Conservation (phyloP, 2,329 filamentous ascomycete species). For the Arthrobotrys sphaeroides region DNA sequence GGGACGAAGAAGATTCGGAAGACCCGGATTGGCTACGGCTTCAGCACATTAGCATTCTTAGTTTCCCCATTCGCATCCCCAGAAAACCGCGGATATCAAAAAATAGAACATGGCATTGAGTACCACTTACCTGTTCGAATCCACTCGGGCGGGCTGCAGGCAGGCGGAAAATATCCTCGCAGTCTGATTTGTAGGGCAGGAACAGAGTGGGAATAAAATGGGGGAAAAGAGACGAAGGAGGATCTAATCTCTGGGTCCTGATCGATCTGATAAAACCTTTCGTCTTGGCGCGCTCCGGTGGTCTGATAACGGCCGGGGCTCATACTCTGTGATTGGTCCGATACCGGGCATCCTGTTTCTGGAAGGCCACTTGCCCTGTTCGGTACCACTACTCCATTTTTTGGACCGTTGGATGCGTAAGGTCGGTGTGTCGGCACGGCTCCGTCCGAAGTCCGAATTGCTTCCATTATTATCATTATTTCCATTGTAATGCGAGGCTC, state of each 20-base stretch:
- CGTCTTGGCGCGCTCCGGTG: slow-evolving; percentile 18
- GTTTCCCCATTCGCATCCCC: slow-evolving; percentile 1
- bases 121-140: too few species aligned
- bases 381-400: not conserved
- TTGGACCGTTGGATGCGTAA: not conserved
- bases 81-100: not conserved
- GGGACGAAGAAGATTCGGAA: not conserved
- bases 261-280: slow-evolving; percentile 53
- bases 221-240: slow-evolving; percentile 15
- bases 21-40: not conserved
- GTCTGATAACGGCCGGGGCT: slow-evolving; percentile 29
- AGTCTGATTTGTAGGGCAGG: slow-evolving; percentile 31
- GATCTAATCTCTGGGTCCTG: slow-evolving; percentile 47
- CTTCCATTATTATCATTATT: too few species aligned
- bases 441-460: slow-evolving; percentile 9
- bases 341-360: slow-evolving; percentile 30
- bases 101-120: slow-evolving; percentile 21
- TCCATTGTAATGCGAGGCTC: too few species aligned
- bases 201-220: slow-evolving; percentile 16
- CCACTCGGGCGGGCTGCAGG: slow-evolving; percentile 4
- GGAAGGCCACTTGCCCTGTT: slow-evolving; percentile 4
- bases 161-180: slow-evolving; percentile 24
- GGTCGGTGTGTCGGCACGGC: slow-evolving; percentile 33
- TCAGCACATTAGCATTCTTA: not conserved
- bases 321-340: slow-evolving; percentile 37